Evolutionary conservation across 2,329 filamentous ascomycete species (phyloP).

Genomic region (Xylariaceae sp.): DNA sequence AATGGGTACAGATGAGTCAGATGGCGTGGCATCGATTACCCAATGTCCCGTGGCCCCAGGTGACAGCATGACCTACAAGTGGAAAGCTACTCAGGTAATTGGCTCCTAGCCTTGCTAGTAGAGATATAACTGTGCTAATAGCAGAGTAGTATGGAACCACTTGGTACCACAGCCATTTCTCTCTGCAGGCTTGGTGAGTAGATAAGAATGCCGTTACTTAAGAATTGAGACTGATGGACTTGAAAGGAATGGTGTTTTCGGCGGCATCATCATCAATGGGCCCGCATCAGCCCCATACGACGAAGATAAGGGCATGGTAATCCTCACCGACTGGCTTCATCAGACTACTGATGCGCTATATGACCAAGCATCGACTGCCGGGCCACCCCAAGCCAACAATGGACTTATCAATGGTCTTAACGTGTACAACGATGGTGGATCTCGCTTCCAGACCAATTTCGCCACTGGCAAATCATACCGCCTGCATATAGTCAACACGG

Average conservation of each 20-base stretch:
- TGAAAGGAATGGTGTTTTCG: slow-evolving; percentile 43
- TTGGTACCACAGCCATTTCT: slow-evolving; percentile 68
- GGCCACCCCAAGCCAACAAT: slow-evolving; percentile 49
- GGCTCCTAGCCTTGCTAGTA: neutral
- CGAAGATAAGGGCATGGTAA: slow-evolving; percentile 63
- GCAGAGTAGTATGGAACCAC: slow-evolving; percentile 53
- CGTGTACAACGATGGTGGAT: slow-evolving; percentile 44
- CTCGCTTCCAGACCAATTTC: slow-evolving; percentile 47
- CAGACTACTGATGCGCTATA: slow-evolving; percentile 47
- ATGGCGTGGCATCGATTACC: slow-evolving; percentile 59
- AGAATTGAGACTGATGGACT: slow-evolving; percentile 9
- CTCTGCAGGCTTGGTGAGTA: slow-evolving; percentile 42
- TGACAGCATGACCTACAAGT: slow-evolving; percentile 60
- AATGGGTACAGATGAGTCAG: slow-evolving; percentile 56
- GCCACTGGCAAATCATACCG: slow-evolving; percentile 51
- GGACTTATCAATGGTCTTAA: slow-evolving; percentile 45
- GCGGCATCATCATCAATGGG: slow-evolving; percentile 65
- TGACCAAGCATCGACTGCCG: slow-evolving; percentile 31
- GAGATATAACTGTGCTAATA: slow-evolving; percentile 14
- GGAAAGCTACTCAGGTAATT: slow-evolving; percentile 51
- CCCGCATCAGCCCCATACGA: slow-evolving; percentile 65
- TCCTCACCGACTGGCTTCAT: slow-evolving; percentile 66
- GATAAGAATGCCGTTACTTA: neutral
- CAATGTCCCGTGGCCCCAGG: slow-evolving; percentile 60
- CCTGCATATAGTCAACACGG: slow-evolving; percentile 55